Evolutionary conservation across 768 basidiomycete species (phyloP), one percentile per base, ranked within the genome.

Genomic region (Clavulina sp.): DNA sequence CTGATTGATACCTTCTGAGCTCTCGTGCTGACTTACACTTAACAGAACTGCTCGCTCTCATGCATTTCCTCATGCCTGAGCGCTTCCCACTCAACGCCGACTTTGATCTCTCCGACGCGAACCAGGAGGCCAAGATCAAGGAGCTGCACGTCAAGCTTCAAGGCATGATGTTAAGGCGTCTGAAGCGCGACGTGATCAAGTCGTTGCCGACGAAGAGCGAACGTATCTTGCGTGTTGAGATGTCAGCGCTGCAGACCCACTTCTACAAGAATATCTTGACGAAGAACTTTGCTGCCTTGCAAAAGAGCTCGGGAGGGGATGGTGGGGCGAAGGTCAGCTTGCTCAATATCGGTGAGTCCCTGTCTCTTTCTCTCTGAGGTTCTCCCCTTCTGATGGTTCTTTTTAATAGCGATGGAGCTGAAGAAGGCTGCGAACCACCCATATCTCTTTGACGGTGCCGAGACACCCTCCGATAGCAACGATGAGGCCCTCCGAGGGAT

Each of bases 21-120:
- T n/a, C n/a, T n/a, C n/a, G n/a, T n/a, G n/a, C n/a, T n/a, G n/a
- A n/a, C n/a, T 3, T 9, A 7, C 43, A 4, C 5, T 19, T 9
- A 50, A 4, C 61, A 95, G 95, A 99, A 65, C 69, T 99, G 32
- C 71, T 97, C 38, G 88, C 95, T 5, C 69, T 97, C 64, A 97
- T 97, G 93, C 95, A 97, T 65, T 99, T 99, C 73, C 71, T 97
- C 58, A 95, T 95, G 86, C 95, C 95, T 5, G 92, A 97, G 61
- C 88, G 87, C 69, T 99, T 96, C 65, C 80, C 84, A 31, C 73
- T 99, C 28, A 83, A 84, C 7, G 91, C 87, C 66, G 92, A 97
- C 62, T 97, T 97, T 57, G 95, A 97, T 65, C 71, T 99, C 49
- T 81, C 73, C 58, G 93, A 97, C 61, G 84, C 69, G 50, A 89